Conservation (phyloP, 1,284 basidiomycete species). For the Sanguinoderma infundibulare region DNA sequence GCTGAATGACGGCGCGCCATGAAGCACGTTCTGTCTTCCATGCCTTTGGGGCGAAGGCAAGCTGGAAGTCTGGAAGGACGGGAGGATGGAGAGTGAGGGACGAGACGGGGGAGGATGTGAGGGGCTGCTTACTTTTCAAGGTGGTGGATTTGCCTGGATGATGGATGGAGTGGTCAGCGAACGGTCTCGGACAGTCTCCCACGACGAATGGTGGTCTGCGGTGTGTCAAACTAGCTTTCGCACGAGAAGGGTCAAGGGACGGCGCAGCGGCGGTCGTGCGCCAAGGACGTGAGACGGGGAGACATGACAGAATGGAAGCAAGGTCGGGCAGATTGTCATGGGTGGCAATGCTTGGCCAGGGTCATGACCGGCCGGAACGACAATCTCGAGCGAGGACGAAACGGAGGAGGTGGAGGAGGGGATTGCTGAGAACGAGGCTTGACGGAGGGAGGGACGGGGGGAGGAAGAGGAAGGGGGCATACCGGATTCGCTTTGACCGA, state of each 20-base stretch:
- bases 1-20: constrained; percentile 68
- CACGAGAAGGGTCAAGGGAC: no score
- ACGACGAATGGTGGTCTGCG: neutral
- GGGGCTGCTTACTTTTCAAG: constrained; percentile 34
- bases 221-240: no score
- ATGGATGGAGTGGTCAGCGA: neutral
- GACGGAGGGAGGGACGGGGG: neutral
- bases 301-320: neutral
- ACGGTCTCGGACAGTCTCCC: neutral
- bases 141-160: constrained; percentile 36
- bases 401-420: neutral
- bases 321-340: no score
- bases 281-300: neutral
- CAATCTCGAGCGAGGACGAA: neutral
- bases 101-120: neutral
- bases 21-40: constrained; percentile 61
- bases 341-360: neutral
- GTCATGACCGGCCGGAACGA: no score
- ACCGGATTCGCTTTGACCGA: constrained; percentile 72
- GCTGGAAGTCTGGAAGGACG: constrained; percentile 46
- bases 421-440: neutral
- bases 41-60: constrained; percentile 53
- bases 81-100: neutral
- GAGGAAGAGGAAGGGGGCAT: constrained; percentile 25
- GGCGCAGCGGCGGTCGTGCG: neutral